phyloP scores from a whole-genome alignment of 2,329 filamentous ascomycete species.

The Stagonosporopsis chrysanthemi region DNA sequence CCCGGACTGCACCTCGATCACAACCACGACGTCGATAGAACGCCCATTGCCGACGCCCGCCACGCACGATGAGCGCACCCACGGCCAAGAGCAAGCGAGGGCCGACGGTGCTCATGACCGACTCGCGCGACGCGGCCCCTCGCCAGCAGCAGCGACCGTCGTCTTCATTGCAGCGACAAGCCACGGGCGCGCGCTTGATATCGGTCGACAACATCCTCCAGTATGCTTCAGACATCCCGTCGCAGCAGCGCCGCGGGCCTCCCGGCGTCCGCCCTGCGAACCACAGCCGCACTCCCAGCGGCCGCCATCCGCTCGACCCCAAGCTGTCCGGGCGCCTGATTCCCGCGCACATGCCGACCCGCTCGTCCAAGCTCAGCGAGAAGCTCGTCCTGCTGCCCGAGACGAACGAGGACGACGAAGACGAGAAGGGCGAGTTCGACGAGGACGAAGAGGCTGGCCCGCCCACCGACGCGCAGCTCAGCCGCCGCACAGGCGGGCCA shows the following conservation, averaged over 20 bases:
- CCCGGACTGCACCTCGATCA: background rate
- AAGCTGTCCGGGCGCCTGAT: conserved; percentile 65
- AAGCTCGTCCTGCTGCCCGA: conserved; percentile 96
- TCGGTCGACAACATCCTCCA: conserved; percentile 93
- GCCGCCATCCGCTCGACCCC: conserved; percentile 61
- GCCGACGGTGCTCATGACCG: conserved; percentile 60
- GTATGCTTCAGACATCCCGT: conserved; percentile 93
- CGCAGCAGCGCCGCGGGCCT: conserved; percentile 83
- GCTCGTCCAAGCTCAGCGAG: conserved; percentile 93
- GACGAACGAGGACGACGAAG: conserved; percentile 63
- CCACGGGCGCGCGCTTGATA: conserved; percentile 70
- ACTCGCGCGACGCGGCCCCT: conserved; percentile 59
- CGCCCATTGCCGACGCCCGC: conserved; percentile 5
- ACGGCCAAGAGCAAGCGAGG: conserved; percentile 49
- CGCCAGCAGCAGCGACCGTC: conserved; percentile 34
- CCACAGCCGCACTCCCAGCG: conserved; percentile 58
- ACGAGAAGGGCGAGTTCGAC: conserved; percentile 63
- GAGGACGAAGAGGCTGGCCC: conserved; percentile 65
- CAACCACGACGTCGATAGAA: background rate
- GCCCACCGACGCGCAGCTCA: conserved; percentile 70
- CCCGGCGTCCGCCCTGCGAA: conserved; percentile 61
- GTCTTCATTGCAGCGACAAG: conserved; percentile 43
- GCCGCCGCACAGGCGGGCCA: conserved; percentile 68
- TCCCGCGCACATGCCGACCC: conserved; percentile 73
- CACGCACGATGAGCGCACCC: conserved; percentile 42